Evolutionary conservation across 805 yeast species (phyloP).

Genomic region (Starmerella asiatica): DNA sequence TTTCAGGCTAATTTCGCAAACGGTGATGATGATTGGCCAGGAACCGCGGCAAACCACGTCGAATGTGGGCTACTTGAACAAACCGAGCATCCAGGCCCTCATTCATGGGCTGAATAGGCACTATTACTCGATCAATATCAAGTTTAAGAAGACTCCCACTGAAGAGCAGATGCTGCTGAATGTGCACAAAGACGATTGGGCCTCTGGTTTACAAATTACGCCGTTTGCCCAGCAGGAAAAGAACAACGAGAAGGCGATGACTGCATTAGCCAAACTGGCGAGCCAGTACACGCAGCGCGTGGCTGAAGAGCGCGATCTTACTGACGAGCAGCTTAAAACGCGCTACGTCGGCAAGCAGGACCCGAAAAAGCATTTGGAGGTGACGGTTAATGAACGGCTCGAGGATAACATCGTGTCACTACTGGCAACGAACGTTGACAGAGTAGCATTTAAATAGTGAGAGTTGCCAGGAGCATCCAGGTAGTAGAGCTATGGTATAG

Average conservation of each 20-base stretch:
- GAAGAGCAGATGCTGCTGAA: slow-evolving; percentile 91
- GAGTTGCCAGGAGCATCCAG: too few relatives aligned
- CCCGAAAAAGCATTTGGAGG: slow-evolving; percentile 92
- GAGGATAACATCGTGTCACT: slow-evolving; percentile 85
- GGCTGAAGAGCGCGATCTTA: slow-evolving; percentile 77
- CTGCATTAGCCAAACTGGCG: slow-evolving; percentile 77
- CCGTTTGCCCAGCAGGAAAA: slow-evolving; percentile 70
- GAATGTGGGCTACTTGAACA: slow-evolving; percentile 85
- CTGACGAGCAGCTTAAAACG: slow-evolving; percentile 80
- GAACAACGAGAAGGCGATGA: slow-evolving; percentile 56
- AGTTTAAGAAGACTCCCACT: slow-evolving; percentile 78
- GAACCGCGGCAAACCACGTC: slow-evolving; percentile 98
- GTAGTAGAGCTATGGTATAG: too few relatives aligned
- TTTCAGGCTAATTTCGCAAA: slow-evolving; percentile 79
- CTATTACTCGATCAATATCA: slow-evolving; percentile 88
- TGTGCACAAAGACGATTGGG: slow-evolving; percentile 92
- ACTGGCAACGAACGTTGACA: slow-evolving; percentile 77
- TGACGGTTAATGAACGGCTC: slow-evolving; percentile 69
- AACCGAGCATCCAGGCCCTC: slow-evolving; percentile 91
- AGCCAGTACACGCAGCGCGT: slow-evolving; percentile 80
- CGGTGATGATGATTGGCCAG: slow-evolving; percentile 83
- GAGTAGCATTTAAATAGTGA: slow-evolving; percentile 64
- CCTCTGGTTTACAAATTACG: slow-evolving; percentile 67
- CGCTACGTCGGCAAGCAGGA: slow-evolving; percentile 97
- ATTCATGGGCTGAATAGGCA: slow-evolving; percentile 95